These are phyloP conservation scores for Alternaria hordeiaustralica DNA, from an alignment of 2,329 filamentous ascomycete genomes.

Conservation along the genomic window DNA sequence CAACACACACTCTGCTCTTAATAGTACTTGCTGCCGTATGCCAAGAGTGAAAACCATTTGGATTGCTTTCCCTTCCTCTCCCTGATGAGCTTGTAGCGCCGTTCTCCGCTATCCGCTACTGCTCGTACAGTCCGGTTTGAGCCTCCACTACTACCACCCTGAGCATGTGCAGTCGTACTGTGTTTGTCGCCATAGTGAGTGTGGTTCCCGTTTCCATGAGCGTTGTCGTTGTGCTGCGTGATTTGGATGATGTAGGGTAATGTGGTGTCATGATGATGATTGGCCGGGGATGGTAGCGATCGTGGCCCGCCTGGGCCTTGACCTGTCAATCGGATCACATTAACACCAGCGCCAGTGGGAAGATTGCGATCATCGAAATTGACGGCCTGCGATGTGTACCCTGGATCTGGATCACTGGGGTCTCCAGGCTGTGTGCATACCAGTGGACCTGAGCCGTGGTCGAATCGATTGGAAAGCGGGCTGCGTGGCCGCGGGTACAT, in stretches of 20 bases:
- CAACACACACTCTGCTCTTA: background rate
- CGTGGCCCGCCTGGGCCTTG: background rate
- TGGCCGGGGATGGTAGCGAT: background rate
- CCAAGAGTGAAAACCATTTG: background rate
- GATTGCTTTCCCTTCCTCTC: background rate
- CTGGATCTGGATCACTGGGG: background rate
- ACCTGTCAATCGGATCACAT: background rate
- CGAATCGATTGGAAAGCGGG: background rate
- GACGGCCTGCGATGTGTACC: background rate
- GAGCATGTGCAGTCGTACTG: background rate
- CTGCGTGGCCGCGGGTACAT: background rate
- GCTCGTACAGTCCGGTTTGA: background rate
- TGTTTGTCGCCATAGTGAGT: background rate
- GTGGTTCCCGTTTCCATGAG: background rate
- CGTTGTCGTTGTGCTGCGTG: background rate
- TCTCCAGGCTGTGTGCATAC: background rate
- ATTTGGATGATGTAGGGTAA: background rate
- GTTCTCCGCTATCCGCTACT: background rate
- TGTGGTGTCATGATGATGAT: background rate
- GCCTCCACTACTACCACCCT: background rate
- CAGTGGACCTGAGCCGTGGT: background rate
- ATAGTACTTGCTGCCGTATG: background rate
- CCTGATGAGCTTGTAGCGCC: background rate
- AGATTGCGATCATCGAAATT: background rate
- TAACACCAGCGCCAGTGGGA: background rate